Evolutionary conservation across 202 grass and related monocot genomes (phyloP).

Genomic region (Brachypodium distachyon): DNA sequence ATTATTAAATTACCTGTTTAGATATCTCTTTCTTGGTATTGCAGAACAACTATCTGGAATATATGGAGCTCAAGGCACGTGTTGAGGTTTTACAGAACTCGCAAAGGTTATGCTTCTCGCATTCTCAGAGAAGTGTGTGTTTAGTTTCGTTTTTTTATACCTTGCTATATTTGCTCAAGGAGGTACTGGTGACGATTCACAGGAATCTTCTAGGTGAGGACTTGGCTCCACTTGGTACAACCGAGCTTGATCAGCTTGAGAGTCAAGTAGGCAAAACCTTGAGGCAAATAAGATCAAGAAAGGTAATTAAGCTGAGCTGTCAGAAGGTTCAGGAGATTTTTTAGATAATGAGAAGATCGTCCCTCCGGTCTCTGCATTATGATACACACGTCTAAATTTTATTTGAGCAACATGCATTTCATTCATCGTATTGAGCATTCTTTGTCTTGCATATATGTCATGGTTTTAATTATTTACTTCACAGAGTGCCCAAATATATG

Average conservation of each 20-base stretch:
- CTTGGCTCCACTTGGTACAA: constrained; percentile 41
- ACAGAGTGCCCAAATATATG: background rate
- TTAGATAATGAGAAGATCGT: too few species aligned
- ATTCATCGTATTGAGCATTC: background rate
- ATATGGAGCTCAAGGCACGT: constrained; percentile 61
- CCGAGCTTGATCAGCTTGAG: constrained; percentile 76
- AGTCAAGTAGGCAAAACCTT: constrained; percentile 67
- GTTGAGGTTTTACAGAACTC: constrained; percentile 70
- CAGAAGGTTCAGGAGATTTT: background rate
- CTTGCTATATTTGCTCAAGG: constrained; percentile 1
- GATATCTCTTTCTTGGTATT: background rate
- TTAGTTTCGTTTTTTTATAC: background rate
- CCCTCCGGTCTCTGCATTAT: too few species aligned
- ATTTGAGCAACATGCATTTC: too few species aligned
- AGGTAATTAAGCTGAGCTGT: constrained; percentile 49
- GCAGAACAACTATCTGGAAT: constrained; percentile 74
- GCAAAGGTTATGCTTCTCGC: constrained; percentile 54
- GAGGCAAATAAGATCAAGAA: constrained; percentile 75
- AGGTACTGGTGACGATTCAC: background rate
- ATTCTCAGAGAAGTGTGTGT: background rate
- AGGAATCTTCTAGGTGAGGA: constrained; percentile 95
- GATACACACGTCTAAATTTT: too few species aligned
- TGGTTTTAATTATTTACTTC: background rate
- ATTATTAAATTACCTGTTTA: background rate
- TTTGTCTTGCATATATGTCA: background rate